Evolutionary conservation across 306 rosid genomes (phyloP).

Genomic region (Cotoneaster glaucophyllus): DNA sequence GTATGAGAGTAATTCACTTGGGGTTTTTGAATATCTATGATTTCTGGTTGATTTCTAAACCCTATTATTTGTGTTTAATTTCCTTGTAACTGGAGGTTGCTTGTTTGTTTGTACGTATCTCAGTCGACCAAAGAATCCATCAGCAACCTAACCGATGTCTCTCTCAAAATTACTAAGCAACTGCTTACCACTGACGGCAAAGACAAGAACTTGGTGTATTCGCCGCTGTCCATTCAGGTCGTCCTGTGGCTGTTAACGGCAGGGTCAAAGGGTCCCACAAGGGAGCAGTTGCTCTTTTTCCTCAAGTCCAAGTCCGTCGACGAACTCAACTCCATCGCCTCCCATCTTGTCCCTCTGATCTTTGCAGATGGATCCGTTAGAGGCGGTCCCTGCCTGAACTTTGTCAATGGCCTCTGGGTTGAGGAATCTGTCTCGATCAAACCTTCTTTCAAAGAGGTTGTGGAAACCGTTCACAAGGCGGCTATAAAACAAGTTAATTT

Average conservation of each 20-base stretch:
- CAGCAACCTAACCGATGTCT: too few species aligned
- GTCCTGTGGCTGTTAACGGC: slow-evolving; percentile 60
- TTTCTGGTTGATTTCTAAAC: too few species aligned
- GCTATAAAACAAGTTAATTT: slow-evolving; percentile 47
- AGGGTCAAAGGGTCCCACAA: slow-evolving; percentile 64
- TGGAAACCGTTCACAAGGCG: slow-evolving; percentile 42
- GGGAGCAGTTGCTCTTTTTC: slow-evolving; percentile 60
- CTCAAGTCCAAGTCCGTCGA: slow-evolving; percentile 59
- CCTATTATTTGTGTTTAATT: too few species aligned
- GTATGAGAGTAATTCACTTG: too few species aligned
- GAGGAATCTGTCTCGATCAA: slow-evolving; percentile 52
- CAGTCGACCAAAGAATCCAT: too few species aligned
- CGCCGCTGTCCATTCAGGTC: slow-evolving; percentile 67
- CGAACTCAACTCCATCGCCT: slow-evolving; percentile 47
- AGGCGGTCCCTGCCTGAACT: slow-evolving; percentile 73
- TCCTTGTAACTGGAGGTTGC: too few species aligned
- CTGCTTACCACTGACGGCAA: slow-evolving; percentile 30
- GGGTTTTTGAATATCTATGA: too few species aligned
- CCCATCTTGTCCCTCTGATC: slow-evolving; percentile 40
- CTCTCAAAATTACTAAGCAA: background rate
- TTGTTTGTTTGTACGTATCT: too few species aligned
- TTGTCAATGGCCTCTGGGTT: slow-evolving; percentile 59
- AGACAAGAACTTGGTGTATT: slow-evolving; percentile 48
- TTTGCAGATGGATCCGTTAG: slow-evolving; percentile 44
- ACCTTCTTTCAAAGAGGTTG: slow-evolving; percentile 57